Evolutionary conservation across 495 filamentous ascomycete genomes (phyloP).

Genomic region (Podospora comata): DNA sequence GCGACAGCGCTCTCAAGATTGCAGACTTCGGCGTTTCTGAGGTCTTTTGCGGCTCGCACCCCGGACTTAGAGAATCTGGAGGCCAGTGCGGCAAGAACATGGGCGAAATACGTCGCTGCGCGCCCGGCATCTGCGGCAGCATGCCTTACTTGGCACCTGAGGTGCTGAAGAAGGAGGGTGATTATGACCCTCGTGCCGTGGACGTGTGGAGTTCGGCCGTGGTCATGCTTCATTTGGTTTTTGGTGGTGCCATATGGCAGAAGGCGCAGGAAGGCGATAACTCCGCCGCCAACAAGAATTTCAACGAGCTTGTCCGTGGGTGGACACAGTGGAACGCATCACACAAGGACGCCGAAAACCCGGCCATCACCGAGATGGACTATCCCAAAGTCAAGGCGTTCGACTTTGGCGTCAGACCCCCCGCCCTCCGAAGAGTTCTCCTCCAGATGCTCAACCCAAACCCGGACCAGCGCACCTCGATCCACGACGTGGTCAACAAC

Average conservation of each 20-base stretch:
- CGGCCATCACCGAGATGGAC: conserved; percentile 45
- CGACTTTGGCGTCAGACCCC: conserved; percentile 50
- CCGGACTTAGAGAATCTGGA: conserved; percentile 60
- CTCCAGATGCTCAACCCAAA: conserved; percentile 75
- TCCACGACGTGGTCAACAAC: conserved; percentile 58
- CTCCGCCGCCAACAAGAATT: conserved; percentile 37
- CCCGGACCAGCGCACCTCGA: conserved; percentile 61
- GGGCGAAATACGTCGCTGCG: conserved; percentile 61
- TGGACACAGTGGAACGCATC: conserved; percentile 60
- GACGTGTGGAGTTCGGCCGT: conserved; percentile 80
- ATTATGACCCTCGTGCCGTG: conserved; percentile 71
- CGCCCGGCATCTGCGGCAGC: conserved; percentile 71
- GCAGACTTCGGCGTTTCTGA: conserved; percentile 78
- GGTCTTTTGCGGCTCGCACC: conserved; percentile 71
- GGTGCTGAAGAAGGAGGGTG: conserved; percentile 58
- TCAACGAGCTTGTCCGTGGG: conserved; percentile 55
- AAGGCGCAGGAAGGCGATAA: conserved; percentile 45
- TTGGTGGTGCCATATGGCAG: conserved; percentile 62
- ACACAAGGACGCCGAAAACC: conserved; percentile 44
- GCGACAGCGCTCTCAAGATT: conserved; percentile 70
- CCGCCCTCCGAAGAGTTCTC: conserved; percentile 58
- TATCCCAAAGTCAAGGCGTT: conserved; percentile 53
- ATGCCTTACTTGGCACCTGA: conserved; percentile 76
- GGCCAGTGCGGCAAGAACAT: conserved; percentile 65
- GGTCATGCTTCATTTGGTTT: conserved; percentile 65